Conservation (phyloP, 2,329 filamentous ascomycete species). For the Botrytis tulipae region DNA sequence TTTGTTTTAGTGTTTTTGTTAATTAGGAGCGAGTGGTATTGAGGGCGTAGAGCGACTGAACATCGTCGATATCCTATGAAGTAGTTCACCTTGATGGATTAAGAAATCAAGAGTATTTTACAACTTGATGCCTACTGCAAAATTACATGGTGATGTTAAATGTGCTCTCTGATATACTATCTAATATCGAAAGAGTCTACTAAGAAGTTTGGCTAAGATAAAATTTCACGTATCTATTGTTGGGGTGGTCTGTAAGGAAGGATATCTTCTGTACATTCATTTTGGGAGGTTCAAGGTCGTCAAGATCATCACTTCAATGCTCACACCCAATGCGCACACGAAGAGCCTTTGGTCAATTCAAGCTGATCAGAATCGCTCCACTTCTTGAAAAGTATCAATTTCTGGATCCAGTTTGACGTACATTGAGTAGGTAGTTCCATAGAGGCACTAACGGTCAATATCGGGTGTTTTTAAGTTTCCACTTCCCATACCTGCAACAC, state of each 20-base stretch:
- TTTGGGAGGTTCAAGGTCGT: not conserved
- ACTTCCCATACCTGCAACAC: not conserved
- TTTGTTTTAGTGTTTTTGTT: slow-evolving; percentile 27
- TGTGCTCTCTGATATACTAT: not conserved
- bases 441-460: not conserved
- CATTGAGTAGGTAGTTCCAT: not conserved
- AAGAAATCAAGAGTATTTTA: slow-evolving; percentile 31
- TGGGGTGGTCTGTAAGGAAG: not conserved
- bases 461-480: not conserved
- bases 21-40: slow-evolving; percentile 27
- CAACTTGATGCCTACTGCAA: not conserved
- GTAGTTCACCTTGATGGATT: slow-evolving; percentile 33
- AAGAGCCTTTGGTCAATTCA: not conserved
- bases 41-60: slow-evolving; percentile 30
- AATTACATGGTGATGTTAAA: not conserved
- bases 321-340: not conserved
- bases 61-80: slow-evolving; percentile 32
- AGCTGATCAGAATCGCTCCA: not conserved
- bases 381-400: too few species aligned
- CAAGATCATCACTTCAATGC: not conserved
- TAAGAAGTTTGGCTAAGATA: not conserved
- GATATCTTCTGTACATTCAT: not conserved
- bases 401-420: not conserved
- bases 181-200: not conserved
- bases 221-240: not conserved